Conservation (phyloP, 2,329 filamentous ascomycete genomes). For the Fusarium redolens region DNA sequence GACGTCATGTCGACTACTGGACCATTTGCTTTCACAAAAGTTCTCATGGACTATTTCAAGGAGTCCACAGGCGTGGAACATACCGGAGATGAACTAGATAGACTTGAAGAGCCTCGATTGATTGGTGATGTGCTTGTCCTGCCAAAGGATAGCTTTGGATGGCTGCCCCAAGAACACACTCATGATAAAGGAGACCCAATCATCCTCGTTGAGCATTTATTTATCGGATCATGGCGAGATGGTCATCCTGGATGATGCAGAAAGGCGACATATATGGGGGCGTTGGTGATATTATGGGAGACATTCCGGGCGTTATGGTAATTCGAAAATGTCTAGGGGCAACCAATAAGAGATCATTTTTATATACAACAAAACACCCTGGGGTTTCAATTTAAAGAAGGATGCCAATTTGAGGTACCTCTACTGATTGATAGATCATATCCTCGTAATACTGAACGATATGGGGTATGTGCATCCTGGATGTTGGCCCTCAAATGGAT, state of each 20-base stretch:
- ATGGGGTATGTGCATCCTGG: too few relatives aligned
- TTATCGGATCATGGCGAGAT: constrained; percentile 36
- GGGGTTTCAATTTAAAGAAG: neutral
- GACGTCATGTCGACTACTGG: constrained; percentile 49
- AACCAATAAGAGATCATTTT: too few relatives aligned
- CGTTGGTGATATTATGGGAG: neutral
- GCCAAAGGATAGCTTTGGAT: constrained; percentile 46
- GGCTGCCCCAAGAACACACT: constrained; percentile 33
- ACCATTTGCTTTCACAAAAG: constrained; percentile 48
- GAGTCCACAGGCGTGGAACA: constrained; percentile 40
- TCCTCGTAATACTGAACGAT: neutral
- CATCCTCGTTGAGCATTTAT: constrained; percentile 37
- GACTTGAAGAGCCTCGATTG: constrained; percentile 44
- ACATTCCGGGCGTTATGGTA: neutral
- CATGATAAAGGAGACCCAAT: constrained; percentile 29
- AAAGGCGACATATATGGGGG: neutral
- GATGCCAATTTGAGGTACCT: neutral
- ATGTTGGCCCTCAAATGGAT: neutral
- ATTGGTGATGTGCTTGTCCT: constrained; percentile 50
- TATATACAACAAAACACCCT: neutral
- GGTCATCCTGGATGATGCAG: constrained; percentile 20
- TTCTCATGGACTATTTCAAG: constrained; percentile 47
- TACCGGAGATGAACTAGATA: constrained; percentile 47
- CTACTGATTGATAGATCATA: neutral
- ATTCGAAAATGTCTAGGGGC: neutral